phyloP scores from a whole-genome alignment of 2,329 filamentous ascomycete species.

The Scolecobasidium constrictum region DNA sequence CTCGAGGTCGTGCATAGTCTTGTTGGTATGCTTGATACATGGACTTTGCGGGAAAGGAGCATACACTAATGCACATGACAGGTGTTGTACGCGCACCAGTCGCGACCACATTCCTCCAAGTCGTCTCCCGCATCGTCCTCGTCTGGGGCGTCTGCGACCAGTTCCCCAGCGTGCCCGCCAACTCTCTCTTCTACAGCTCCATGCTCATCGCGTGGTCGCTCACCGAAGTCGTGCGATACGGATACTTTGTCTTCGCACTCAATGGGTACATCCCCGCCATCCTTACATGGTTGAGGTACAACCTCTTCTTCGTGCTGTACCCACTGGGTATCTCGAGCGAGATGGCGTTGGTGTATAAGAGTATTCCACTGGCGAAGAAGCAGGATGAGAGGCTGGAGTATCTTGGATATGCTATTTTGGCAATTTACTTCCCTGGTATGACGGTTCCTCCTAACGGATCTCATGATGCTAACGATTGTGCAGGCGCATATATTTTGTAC shows the following conservation, averaged over 20 bases:
- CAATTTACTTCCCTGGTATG: conserved; percentile 71
- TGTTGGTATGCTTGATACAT: too few relatives aligned
- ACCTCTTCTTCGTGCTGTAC: conserved; percentile 88
- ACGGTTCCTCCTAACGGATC: too few relatives aligned
- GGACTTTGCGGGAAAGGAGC: too few relatives aligned
- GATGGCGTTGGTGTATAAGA: conserved; percentile 65
- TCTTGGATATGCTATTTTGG: conserved; percentile 53
- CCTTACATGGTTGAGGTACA: conserved; percentile 66
- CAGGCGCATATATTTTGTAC: conserved; percentile 73
- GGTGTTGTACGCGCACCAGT: conserved; percentile 79
- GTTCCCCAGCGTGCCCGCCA: conserved; percentile 54
- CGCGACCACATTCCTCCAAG: conserved; percentile 80
- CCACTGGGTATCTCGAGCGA: conserved; percentile 86
- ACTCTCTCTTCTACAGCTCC: conserved; percentile 53
- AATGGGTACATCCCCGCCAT: conserved; percentile 48
- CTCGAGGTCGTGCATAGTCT: conserved; percentile 78
- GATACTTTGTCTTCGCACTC: conserved; percentile 74
- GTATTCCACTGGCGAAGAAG: conserved; percentile 49
- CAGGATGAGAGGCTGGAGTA: conserved; percentile 43
- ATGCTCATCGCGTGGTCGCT: conserved; percentile 83
- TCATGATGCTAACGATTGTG: conserved; percentile 17
- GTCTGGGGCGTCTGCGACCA: conserved; percentile 74
- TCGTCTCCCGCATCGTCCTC: conserved; percentile 74
- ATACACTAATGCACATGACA: conserved; percentile 27
- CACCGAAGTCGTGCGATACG: conserved; percentile 89